Percentiles rank a stretch among this genome's conserved stretches.
Evolutionary conservation across 2,329 filamentous ascomycete species (phyloP).

Genomic region (Ceratocystis smalleyi): DNA sequence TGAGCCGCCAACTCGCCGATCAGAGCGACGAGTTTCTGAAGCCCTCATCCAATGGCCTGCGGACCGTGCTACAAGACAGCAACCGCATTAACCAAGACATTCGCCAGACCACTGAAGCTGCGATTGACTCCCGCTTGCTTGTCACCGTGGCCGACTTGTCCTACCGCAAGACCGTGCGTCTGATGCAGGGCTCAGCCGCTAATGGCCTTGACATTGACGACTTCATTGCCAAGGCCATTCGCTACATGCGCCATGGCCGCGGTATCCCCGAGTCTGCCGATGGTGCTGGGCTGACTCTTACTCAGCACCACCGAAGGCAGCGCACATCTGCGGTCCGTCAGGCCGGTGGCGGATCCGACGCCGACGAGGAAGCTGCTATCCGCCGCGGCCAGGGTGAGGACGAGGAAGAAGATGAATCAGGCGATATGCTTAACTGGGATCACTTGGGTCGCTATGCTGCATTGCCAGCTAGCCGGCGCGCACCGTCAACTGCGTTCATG

Average conservation of each 20-base stretch:
- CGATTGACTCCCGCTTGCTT: constrained; percentile 74
- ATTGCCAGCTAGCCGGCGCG: constrained; percentile 55
- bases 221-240: constrained; percentile 78
- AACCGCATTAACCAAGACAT: constrained; percentile 52
- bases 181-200: constrained; percentile 55
- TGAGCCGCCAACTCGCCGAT: constrained; percentile 47
- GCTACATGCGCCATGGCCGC: constrained; percentile 61
- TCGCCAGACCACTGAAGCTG: constrained; percentile 79
- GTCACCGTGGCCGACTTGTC: constrained; percentile 68
- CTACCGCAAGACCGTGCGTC: constrained; percentile 58
- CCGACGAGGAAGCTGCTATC: constrained; percentile 25
- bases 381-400: constrained; percentile 21
- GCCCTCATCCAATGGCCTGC: constrained; percentile 47
- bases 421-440: constrained; percentile 73
- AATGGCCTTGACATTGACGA: constrained; percentile 78
- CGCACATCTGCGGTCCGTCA: constrained; percentile 20
- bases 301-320: constrained; percentile 32
- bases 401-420: constrained; percentile 46
- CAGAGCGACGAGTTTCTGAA: constrained; percentile 52
- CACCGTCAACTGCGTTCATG: constrained; percentile 66
- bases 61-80: constrained; percentile 48
- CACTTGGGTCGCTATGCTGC: constrained; percentile 66
- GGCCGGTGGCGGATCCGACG: constrained; percentile 18
- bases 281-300: constrained; percentile 28
- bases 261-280: constrained; percentile 36